A percentile compares a stretch with the other conserved stretches of the same genome.
Evolutionary conservation across 768 basidiomycete genomes (phyloP).

Genomic region (Clitopilus passeckerianus): DNA sequence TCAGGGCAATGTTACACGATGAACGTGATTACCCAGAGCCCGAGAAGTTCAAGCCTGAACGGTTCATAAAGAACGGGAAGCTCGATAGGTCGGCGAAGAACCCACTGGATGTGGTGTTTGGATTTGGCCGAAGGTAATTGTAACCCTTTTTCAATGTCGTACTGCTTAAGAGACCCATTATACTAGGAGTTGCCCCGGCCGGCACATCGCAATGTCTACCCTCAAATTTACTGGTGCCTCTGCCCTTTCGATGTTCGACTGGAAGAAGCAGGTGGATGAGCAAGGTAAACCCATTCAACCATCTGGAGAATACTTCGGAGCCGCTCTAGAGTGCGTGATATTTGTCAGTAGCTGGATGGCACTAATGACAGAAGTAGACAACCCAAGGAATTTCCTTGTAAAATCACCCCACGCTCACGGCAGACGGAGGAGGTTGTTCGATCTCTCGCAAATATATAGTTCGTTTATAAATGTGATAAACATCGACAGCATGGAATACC

Average conservation of each 20-base stretch:
- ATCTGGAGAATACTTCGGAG: not conserved
- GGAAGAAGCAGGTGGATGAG: not conserved
- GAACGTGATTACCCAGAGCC: constrained; percentile 23
- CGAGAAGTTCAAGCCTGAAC: constrained; percentile 23
- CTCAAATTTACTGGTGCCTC: not conserved
- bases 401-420: not conserved
- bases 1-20: constrained; percentile 27
- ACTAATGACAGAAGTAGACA: not conserved
- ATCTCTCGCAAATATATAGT: not conserved
- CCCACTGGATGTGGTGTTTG: not conserved
- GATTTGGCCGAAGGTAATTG: not conserved
- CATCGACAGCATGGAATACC: too few relatives aligned
- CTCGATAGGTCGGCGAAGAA: not conserved
- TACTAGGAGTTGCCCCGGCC: not conserved
- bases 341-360: not conserved
- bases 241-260: not conserved
- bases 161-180: not conserved
- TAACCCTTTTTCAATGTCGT: not conserved
- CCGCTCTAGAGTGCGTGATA: not conserved
- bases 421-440: not conserved
- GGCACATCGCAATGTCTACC: not conserved
- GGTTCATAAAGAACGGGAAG: constrained; percentile 13
- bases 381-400: not conserved
- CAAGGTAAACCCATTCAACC: not conserved
- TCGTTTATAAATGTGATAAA: not conserved